These are phyloP conservation scores for Vitis amurensis DNA, from an alignment of 164 flowering plant genomes.

Conservation along the genomic window DNA sequence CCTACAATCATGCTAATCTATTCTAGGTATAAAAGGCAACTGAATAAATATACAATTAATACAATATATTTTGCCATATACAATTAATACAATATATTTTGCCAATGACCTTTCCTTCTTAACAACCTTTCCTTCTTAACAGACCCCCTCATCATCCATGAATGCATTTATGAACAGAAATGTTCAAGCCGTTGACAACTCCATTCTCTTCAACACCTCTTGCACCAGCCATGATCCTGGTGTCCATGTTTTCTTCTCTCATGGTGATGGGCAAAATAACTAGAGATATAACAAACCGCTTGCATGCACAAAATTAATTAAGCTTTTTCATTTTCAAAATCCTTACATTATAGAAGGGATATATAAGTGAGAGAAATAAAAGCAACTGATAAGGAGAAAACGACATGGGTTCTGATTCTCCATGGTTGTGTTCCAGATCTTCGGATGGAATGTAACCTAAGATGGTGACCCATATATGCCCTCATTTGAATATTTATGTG, in stretches of 20 bases:
- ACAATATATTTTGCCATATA: no score
- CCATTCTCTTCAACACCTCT: constrained; percentile 40
- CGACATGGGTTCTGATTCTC: constrained; percentile 22
- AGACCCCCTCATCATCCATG: constrained; percentile 23
- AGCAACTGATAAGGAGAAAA: neutral
- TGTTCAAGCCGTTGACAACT: constrained; percentile 69
- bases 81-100: no score
- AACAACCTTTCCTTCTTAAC: no score
- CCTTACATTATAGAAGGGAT: no score
- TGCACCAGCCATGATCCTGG: constrained; percentile 62
- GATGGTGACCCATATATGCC: neutral
- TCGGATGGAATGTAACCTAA: neutral
- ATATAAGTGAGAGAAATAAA: neutral
- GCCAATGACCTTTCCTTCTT: no score
- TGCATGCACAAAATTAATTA: neutral
- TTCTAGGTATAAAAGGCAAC: no score
- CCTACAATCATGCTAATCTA: no score
- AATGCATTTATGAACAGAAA: constrained; percentile 64
- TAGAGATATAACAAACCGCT: neutral
- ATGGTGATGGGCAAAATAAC: constrained; percentile 22
- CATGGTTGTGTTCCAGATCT: constrained; percentile 6
- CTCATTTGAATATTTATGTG: neutral
- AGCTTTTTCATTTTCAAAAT: neutral
- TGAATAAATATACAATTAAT: no score
- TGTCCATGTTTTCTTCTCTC: constrained; percentile 44